A percentile compares a stretch with the other conserved stretches of the same genome.
Conservation (phyloP, 2,329 filamentous ascomycete species). For the Zasmidium citrigriseum region DNA sequence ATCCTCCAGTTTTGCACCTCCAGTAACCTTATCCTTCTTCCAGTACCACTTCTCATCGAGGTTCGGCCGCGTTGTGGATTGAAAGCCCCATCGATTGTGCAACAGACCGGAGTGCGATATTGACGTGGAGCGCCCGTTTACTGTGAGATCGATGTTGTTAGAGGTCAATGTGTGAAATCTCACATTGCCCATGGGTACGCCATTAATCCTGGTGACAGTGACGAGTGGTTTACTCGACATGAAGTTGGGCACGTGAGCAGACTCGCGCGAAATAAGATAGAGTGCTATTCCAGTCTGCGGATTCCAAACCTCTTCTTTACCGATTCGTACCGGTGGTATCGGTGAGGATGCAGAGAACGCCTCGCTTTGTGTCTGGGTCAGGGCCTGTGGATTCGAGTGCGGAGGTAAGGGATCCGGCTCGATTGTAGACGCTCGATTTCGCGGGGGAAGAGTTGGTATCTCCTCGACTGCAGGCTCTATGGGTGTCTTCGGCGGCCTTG, state of each 20-base stretch:
- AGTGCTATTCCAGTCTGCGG: constrained; percentile 11
- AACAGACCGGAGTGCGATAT: constrained; percentile 19
- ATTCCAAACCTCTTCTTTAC: constrained; percentile 20
- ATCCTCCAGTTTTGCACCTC: constrained; percentile 22
- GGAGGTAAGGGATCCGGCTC: constrained; percentile 25
- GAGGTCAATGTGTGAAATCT: constrained; percentile 23
- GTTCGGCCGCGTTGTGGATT: constrained; percentile 10
- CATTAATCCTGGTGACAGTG: constrained; percentile 14
- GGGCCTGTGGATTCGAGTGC: constrained; percentile 24
- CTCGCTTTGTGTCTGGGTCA: constrained; percentile 20
- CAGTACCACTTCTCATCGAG: constrained; percentile 20
- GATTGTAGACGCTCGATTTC: constrained; percentile 10
- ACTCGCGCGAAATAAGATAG: constrained; percentile 19
- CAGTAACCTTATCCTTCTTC: constrained; percentile 20
- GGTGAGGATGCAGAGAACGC: constrained; percentile 19
- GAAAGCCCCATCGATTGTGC: constrained; percentile 24
- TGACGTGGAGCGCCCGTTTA: constrained; percentile 16
- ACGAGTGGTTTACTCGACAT: constrained; percentile 24
- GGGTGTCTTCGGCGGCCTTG: constrained; percentile 7
- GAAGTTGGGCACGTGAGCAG: constrained; percentile 22
- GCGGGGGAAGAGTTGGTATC: constrained; percentile 4
- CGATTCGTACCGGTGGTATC: constrained; percentile 20
- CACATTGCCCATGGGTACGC: constrained; percentile 19
- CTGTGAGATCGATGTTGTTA: constrained; percentile 18
- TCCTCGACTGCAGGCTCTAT: not conserved